phyloP scores from a whole-genome alignment of 345 rosid genomes.

The Eucalyptus polybractea region DNA sequence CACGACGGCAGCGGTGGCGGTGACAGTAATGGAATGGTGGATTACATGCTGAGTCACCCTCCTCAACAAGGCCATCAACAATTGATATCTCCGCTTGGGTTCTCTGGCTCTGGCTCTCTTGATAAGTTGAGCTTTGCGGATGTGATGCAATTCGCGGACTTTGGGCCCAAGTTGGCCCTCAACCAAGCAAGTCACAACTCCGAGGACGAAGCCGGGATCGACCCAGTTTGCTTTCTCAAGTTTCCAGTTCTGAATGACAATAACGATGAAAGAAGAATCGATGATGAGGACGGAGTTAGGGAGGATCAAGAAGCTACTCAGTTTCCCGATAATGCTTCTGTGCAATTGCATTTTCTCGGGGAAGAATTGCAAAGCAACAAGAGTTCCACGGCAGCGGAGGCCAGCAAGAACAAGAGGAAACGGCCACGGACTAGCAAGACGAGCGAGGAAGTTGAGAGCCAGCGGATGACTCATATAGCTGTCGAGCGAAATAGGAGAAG shows the following conservation, averaged over 20 bases:
- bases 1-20: neutral
- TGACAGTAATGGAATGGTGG: conserved; percentile 27
- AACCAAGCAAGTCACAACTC: conserved; percentile 40
- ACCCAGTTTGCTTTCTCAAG: conserved; percentile 80
- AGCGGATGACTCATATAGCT: conserved; percentile 87
- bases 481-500: conserved; percentile 85
- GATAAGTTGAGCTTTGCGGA: conserved; percentile 75
- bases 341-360: conserved; percentile 39
- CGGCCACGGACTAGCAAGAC: conserved; percentile 69
- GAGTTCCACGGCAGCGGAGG: neutral
- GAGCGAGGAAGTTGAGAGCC: conserved; percentile 88
- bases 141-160: conserved; percentile 88
- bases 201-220: conserved; percentile 51
- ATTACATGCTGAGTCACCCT: conserved; percentile 44
- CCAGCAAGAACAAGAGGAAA: conserved; percentile 62
- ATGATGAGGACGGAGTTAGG: conserved; percentile 5
- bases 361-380: conserved; percentile 18
- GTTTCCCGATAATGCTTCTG: conserved; percentile 23
- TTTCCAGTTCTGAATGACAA: conserved; percentile 68
- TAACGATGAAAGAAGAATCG: neutral
- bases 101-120: conserved; percentile 32
- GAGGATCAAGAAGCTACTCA: conserved; percentile 42
- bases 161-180: conserved; percentile 59
- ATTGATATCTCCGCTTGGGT: conserved; percentile 18
- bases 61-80: conserved; percentile 28